Percentiles rank a stretch among this genome's conserved stretches.
phyloP scores from a whole-genome alignment of 2,329 filamentous ascomycete species.

The Apiospora phragmitis region DNA sequence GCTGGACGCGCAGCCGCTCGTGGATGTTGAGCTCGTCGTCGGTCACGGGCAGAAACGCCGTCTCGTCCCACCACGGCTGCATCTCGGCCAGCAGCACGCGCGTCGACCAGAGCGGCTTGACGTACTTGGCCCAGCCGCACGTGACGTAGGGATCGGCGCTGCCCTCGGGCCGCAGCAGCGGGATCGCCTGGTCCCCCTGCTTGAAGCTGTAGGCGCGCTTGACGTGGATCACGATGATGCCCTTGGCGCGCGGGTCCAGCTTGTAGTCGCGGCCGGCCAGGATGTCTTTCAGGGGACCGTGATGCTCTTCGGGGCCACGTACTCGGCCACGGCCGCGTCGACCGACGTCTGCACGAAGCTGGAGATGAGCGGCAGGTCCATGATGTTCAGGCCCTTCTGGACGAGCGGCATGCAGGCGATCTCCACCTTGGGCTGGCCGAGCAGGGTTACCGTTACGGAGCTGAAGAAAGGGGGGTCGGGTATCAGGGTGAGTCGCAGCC shows the following conservation, averaged over 20 bases:
- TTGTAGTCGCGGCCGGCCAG: conserved; percentile 6
- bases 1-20: conserved; percentile 10
- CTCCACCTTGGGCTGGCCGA: conserved; percentile 10
- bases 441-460: not conserved
- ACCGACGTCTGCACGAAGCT: conserved; percentile 11
- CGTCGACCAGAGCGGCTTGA: conserved; percentile 10
- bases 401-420: conserved; percentile 12
- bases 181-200: conserved; percentile 10
- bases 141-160: conserved; percentile 7
- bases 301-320: conserved; percentile 12
- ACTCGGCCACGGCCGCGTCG: conserved; percentile 12
- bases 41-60: conserved; percentile 5
- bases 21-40: conserved; percentile 11
- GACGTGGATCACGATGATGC: conserved; percentile 5
- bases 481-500: not conserved
- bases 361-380: conserved; percentile 11
- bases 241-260: conserved; percentile 5
- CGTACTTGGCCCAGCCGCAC: conserved; percentile 13
- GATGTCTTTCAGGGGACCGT: conserved; percentile 3
- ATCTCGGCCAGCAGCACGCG: conserved; percentile 7
- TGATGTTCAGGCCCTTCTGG: conserved; percentile 10
- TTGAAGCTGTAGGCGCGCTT: conserved; percentile 7
- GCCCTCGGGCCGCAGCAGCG: conserved; percentile 6
- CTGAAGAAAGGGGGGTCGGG: conserved; percentile 10
- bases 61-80: conserved; percentile 10